Evolutionary conservation across 2,329 filamentous ascomycete genomes (phyloP).

Genomic region (Malbranchea zuffiana): DNA sequence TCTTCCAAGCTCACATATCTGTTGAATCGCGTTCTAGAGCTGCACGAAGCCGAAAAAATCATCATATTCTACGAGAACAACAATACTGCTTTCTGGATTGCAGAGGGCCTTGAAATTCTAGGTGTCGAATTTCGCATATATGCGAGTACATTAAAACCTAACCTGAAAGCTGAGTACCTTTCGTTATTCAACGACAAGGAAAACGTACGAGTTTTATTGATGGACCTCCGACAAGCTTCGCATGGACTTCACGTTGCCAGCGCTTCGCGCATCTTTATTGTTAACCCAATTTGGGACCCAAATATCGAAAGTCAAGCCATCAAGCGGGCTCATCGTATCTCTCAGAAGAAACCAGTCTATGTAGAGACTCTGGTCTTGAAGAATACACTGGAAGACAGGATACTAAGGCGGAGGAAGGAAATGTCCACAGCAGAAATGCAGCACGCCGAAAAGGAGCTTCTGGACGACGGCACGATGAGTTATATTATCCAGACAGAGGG

Average conservation of each 20-base stretch:
- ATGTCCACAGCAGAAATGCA: slow-evolving; percentile 58
- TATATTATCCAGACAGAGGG: slow-evolving; percentile 48
- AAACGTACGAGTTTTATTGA: slow-evolving; percentile 66
- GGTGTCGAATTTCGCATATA: slow-evolving; percentile 52
- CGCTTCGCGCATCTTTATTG: slow-evolving; percentile 78
- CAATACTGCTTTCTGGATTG: slow-evolving; percentile 76
- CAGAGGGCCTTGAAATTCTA: slow-evolving; percentile 65
- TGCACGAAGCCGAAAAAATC: slow-evolving; percentile 69
- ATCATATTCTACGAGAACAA: slow-evolving; percentile 87
- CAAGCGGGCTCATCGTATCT: slow-evolving; percentile 78
- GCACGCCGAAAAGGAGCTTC: slow-evolving; percentile 44
- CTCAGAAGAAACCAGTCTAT: slow-evolving; percentile 63
- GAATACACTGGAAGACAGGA: slow-evolving; percentile 73
- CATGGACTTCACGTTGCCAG: slow-evolving; percentile 76
- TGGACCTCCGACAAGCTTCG: slow-evolving; percentile 83
- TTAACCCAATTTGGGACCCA: slow-evolving; percentile 77
- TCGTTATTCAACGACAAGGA: slow-evolving; percentile 61
- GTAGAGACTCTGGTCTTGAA: slow-evolving; percentile 78
- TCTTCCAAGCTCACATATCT: slow-evolving; percentile 85
- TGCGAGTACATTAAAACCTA: slow-evolving; percentile 44
- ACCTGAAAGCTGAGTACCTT: slow-evolving; percentile 62
- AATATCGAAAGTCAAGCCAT: slow-evolving; percentile 81
- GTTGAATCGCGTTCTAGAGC: slow-evolving; percentile 56
- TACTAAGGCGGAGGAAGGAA: slow-evolving; percentile 58
- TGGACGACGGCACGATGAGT: slow-evolving; percentile 49